Base-by-base conservation (phyloP, 169 alveolate species). In the Plasmodium malariae region DNA sequence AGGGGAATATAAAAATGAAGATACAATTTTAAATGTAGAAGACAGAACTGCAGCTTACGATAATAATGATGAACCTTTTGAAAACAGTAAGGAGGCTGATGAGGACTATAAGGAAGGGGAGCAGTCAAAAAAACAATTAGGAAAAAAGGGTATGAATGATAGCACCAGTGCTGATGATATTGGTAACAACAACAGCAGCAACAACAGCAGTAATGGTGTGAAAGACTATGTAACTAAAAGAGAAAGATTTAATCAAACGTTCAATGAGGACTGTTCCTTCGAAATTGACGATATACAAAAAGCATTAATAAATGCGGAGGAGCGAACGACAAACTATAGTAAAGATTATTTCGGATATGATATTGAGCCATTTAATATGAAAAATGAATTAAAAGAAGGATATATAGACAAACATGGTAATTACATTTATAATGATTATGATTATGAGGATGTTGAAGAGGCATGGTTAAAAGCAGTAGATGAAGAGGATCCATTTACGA, bases 311-410 rank as follows among this genome's bases (percentile, higher is more conserved):
- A 69, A 83, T 60, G 91, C 91, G 24, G 74, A 83, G 30, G 91
- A 83, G 54, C 65, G 37, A 67, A 83, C 91, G 34, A 51, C 54
- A 37, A 9, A 83, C 43, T 83, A 83, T 45, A 83, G 49, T 54
- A 72, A 83, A 68, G 83, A 83, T 59, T 83, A 83, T 60, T 83
- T 83, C 43, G 91, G 91, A 5, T 83, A 54, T 45, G 76, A 88
- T n/a, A 87, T 92, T 2, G 95, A 92, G 48, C 95, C 95, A 9
- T 92, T 92, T 83, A 74, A 92, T 48, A 92, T 92, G 95, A 69
- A 85, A 32, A 74, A 68, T 34, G 95, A 92, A 72, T 67, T 92
- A 80, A 73, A 60, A 67, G 92, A 92, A 49, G 95, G 95, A 26
- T 88, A 78, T 21, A 88, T 92, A 26, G 95, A 92, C 48, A 74